Conservation (phyloP, 2,329 filamentous ascomycete species). For the Chaetomium sp. region DNA sequence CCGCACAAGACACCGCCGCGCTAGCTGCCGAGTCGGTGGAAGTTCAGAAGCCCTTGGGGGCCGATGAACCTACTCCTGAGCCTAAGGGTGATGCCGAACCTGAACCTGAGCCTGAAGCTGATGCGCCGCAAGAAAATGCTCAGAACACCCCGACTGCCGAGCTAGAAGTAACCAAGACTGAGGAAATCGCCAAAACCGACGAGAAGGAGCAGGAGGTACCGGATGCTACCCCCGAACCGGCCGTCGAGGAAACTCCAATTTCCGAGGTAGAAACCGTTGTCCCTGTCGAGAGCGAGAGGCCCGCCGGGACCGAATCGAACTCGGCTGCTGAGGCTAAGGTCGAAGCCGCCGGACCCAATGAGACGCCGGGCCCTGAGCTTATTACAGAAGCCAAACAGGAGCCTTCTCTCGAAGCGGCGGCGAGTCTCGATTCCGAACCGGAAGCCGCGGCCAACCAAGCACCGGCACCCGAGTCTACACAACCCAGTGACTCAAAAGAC, state of each 20-base stretch:
- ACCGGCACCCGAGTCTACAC: not conserved
- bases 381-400: not conserved
- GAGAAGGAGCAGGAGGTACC: not conserved
- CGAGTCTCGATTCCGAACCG: slow-evolving; percentile 9
- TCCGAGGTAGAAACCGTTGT: not conserved
- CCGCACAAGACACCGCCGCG: not conserved
- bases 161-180: not conserved
- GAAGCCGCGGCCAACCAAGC: slow-evolving; percentile 10
- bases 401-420: slow-evolving; percentile 19
- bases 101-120: slow-evolving; percentile 1
- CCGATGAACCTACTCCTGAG: not conserved
- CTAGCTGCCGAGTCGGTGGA: not conserved
- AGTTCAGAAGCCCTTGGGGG: not conserved
- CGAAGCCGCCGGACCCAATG: slow-evolving; percentile 4
- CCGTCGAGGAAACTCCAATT: not conserved
- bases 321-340: slow-evolving; percentile 11
- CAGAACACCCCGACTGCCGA: not conserved
- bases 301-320: slow-evolving; percentile 9
- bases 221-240: not conserved
- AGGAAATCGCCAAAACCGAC: not conserved
- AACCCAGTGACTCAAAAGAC: not conserved
- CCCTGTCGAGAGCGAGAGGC: not conserved
- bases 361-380: not conserved
- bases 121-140: not conserved
- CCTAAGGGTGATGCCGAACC: slow-evolving; percentile 1